phyloP scores from a whole-genome alignment of 2,329 filamentous ascomycete genomes.

The Clonostachys sp. region DNA sequence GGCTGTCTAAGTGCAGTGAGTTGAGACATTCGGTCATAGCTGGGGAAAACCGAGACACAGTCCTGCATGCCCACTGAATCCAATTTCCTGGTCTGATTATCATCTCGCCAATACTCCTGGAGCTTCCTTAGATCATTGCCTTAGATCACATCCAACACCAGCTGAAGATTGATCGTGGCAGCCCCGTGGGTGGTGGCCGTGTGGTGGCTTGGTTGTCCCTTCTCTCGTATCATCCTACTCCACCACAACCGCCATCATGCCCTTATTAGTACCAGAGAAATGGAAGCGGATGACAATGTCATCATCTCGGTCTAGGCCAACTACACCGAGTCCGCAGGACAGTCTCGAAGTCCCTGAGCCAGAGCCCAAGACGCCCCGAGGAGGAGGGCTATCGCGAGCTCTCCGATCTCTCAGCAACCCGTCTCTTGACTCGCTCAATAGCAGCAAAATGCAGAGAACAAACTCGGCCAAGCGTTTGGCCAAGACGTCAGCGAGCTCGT shows the following conservation, averaged over 20 bases:
- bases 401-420: conserved; percentile 33
- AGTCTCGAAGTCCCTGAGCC: conserved; percentile 6
- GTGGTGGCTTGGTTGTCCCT: neutral
- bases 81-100: too few relatives aligned
- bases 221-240: neutral
- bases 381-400: conserved; percentile 22
- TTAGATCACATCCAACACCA: too few relatives aligned
- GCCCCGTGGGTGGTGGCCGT: too few relatives aligned
- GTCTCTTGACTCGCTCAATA: conserved; percentile 29
- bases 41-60: too few relatives aligned
- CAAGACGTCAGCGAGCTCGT: conserved; percentile 30
- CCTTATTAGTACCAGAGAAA: conserved; percentile 22
- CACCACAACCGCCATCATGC: neutral
- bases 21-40: too few relatives aligned
- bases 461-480: conserved; percentile 25
- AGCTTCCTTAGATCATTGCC: too few relatives aligned
- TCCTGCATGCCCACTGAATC: too few relatives aligned
- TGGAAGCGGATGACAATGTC: conserved; percentile 27
- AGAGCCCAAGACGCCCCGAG: conserved; percentile 25
- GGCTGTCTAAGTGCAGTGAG: too few relatives aligned
- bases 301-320: too few relatives aligned
- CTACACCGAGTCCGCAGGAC: neutral
- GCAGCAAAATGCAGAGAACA: conserved; percentile 18
- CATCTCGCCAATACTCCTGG: too few relatives aligned
- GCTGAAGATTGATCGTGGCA: too few relatives aligned